A percentile compares a stretch with the other conserved stretches of the same genome.
Evolutionary conservation across 768 basidiomycete species (phyloP).

Genomic region (Boletus rubescentipes): DNA sequence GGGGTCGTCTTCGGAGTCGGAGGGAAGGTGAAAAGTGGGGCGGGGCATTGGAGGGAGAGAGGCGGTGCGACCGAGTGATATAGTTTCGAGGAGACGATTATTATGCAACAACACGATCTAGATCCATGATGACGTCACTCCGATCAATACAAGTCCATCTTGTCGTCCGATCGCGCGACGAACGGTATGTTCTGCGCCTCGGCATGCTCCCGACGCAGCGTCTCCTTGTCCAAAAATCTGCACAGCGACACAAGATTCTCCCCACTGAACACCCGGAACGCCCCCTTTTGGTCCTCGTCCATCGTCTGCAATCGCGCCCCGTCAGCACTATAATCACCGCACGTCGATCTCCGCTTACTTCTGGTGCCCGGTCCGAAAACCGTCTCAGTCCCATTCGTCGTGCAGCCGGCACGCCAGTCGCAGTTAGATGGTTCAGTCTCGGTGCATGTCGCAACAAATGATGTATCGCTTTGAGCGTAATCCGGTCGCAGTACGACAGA

Average conservation of each 20-base stretch:
- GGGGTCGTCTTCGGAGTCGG: too few species aligned
- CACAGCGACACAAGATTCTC: constrained; percentile 63
- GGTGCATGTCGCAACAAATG: constrained; percentile 59
- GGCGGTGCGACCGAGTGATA: too few species aligned
- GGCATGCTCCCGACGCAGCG: constrained; percentile 51
- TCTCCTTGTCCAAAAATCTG: constrained; percentile 71
- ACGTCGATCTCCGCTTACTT: constrained; percentile 39
- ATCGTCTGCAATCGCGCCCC: constrained; percentile 45
- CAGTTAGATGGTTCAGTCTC: constrained; percentile 69
- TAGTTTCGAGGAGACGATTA: too few species aligned
- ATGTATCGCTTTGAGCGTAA: constrained; percentile 76
- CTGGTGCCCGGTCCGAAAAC: constrained; percentile 74
- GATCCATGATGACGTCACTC: constrained; percentile 6
- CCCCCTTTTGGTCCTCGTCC: constrained; percentile 62
- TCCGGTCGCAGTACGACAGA: constrained; percentile 80
- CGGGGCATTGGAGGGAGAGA: background rate
- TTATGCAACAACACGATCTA: background rate
- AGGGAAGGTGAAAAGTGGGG: background rate
- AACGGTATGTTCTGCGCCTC: constrained; percentile 63
- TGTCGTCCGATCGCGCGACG: constrained; percentile 60
- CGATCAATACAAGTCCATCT: constrained; percentile 54
- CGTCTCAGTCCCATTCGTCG: constrained; percentile 64
- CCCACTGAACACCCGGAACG: constrained; percentile 80
- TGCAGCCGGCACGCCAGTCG: constrained; percentile 78
- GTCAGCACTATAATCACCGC: constrained; percentile 1